phyloP scores from a whole-genome alignment of 78 protist genomes.

The Dictyostelium firmibasis region DNA sequence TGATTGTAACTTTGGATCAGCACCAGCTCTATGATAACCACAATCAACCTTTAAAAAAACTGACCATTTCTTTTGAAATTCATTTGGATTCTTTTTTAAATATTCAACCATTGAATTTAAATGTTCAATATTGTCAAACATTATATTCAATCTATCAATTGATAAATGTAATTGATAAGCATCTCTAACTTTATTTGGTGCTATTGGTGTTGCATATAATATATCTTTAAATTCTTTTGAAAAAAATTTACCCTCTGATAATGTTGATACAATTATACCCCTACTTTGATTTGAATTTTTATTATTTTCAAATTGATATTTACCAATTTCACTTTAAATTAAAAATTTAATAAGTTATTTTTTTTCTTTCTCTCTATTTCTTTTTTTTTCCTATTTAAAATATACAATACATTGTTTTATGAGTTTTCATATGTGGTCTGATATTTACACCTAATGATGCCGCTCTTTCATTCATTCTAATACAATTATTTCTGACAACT shows the following conservation, averaged over 20 bases:
- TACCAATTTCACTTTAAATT: constrained; percentile 60
- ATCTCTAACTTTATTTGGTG: constrained; percentile 5
- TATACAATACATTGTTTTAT: constrained; percentile 48
- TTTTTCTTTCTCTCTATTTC: too few species aligned
- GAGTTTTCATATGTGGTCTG: constrained; percentile 78
- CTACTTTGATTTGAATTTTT: background rate
- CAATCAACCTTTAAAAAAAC: constrained; percentile 69
- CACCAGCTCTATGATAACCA: constrained; percentile 81
- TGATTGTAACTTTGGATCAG: constrained; percentile 23
- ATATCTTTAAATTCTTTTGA: constrained; percentile 44
- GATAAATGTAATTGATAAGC: constrained; percentile 31
- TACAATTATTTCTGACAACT: constrained; percentile 52
- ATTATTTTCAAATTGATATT: constrained; percentile 27
- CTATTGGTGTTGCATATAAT: constrained; percentile 50
- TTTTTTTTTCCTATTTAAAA: background rate
- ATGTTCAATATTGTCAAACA: constrained; percentile 69
- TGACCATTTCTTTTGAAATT: constrained; percentile 38
- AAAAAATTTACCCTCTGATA: constrained; percentile 56
- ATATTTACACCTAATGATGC: constrained; percentile 29
- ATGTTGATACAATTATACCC: constrained; percentile 53
- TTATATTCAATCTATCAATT: constrained; percentile 47
- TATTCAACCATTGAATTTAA: background rate
- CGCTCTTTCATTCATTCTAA: constrained; percentile 58
- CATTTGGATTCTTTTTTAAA: background rate
- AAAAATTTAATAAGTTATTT: too few species aligned